phyloP scores from a whole-genome alignment of 2,329 filamentous ascomycete species.

The Ophiostoma sp. region DNA sequence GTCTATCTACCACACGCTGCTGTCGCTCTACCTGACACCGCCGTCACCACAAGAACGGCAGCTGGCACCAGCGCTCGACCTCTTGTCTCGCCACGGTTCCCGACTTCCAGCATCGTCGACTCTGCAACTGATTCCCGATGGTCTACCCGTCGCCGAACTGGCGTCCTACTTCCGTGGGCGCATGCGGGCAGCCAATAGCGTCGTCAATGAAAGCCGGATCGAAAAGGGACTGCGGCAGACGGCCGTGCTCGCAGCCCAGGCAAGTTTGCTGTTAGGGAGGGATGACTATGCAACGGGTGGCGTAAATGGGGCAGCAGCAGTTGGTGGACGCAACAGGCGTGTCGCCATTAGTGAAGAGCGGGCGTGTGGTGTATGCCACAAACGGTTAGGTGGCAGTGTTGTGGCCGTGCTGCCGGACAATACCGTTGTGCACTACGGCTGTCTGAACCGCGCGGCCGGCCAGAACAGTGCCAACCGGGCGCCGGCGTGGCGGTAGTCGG shows the following conservation, averaged over 20 bases:
- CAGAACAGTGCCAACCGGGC: constrained; percentile 37
- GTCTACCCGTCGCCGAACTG: constrained; percentile 74
- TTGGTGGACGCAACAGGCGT: constrained; percentile 58
- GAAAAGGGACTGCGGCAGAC: constrained; percentile 74
- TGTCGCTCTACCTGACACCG: constrained; percentile 85
- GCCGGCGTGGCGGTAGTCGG: constrained; percentile 17
- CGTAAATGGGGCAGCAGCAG: constrained; percentile 46
- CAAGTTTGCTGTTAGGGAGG: constrained; percentile 71
- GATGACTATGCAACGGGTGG: neutral
- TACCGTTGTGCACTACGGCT: constrained; percentile 78
- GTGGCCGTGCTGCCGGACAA: constrained; percentile 87
- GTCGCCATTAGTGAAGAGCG: constrained; percentile 85
- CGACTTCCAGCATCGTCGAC: constrained; percentile 86
- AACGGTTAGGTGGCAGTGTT: constrained; percentile 86
- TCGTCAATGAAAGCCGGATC: constrained; percentile 77
- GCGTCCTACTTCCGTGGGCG: constrained; percentile 90
- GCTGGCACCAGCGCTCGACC: constrained; percentile 75
- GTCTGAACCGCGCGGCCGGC: constrained; percentile 55
- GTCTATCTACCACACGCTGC: constrained; percentile 88
- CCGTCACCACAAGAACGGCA: constrained; percentile 70
- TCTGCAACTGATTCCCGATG: constrained; percentile 78
- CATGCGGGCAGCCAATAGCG: constrained; percentile 80
- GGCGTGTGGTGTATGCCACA: constrained; percentile 90
- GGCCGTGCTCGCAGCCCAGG: constrained; percentile 75
- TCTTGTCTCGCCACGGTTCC: constrained; percentile 90